phyloP scores from a whole-genome alignment of 345 rosid species.

The Eucalyptus leucophloia region DNA sequence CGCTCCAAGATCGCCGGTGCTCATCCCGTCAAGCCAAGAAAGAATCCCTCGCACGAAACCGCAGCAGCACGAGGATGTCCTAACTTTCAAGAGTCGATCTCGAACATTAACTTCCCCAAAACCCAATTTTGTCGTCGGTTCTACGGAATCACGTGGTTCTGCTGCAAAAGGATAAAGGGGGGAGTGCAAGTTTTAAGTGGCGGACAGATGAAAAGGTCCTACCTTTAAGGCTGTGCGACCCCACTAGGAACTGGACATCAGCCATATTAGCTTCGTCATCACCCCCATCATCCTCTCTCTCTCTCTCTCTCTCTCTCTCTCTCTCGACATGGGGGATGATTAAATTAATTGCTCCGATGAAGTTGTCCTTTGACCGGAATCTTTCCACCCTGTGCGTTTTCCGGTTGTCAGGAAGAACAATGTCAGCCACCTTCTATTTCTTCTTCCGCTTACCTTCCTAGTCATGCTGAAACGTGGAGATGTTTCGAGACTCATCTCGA shows the following conservation, averaged over 20 bases:
- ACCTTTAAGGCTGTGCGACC: not conserved
- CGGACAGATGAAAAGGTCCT: not conserved
- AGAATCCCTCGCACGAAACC: not conserved
- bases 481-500: not conserved
- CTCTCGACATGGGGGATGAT: not conserved
- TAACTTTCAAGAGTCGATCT: not conserved
- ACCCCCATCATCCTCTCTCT: not conserved
- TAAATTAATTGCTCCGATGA: not conserved
- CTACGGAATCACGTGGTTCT: not conserved
- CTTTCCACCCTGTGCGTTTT: not conserved
- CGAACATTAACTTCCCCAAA: not conserved
- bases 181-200: not conserved
- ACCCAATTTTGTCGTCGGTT: not conserved
- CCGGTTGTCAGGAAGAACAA: not conserved
- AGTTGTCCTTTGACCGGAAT: not conserved
- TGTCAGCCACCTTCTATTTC: not conserved
- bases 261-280: not conserved
- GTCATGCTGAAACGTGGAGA: not conserved
- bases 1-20: not conserved
- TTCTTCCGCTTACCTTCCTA: not conserved
- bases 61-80: not conserved
- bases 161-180: not conserved
- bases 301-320: not conserved
- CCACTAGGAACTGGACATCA: not conserved
- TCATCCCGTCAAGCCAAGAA: not conserved